Evolutionary conservation across 2,329 filamentous ascomycete genomes (phyloP), one percentile per base, ranked within the genome.

Genomic region (Aspergillus pseudoterreus): DNA sequence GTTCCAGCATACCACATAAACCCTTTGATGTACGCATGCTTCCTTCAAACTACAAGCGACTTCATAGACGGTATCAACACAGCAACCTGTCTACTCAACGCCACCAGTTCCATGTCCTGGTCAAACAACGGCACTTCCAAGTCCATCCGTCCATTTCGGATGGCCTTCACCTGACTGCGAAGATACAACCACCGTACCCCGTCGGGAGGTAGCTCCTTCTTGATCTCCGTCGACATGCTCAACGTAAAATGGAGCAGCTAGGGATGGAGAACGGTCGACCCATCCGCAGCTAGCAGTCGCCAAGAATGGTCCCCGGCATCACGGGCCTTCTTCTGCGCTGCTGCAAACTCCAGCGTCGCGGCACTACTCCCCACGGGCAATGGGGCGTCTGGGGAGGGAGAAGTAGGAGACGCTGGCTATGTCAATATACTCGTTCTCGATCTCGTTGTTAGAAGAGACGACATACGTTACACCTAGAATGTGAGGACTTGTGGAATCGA

Each of bases 171-270:
- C 17, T 42, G 38, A 22, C 11, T 48, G 4, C 46, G 46, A 11
- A 48, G 12, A 21, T 48, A 48, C 11, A 42, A 35, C 46, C 46
- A 48, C 4, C 46, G 46, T 2, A 48, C 46, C 6, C 46, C 46
- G 6, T 21, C 38, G 14, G 15, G 19, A n/a, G 46, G 46, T 2
- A 48, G 19, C 24, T 12, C 21, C 15, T 22, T 41, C 27, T 48
- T 48, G 27, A 41, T 33, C 38, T 48, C 46, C 1, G 38, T 43
- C 46, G 46, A 33, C 24, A 48, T 27, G n/a, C 35, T 15, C 17
- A 48, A 43, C 5, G 36, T 14, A 2, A 43, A 35, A 43, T 48
- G n/a, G 4, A 43, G n/a, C 17, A 19, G 32, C 14, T 38, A 2
- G 4, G 46, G n/a, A 3, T n/a, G 19, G 17, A 42, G 36, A 1